Conservation (phyloP, 768 basidiomycete genomes). For the Amanita thiersii region DNA sequence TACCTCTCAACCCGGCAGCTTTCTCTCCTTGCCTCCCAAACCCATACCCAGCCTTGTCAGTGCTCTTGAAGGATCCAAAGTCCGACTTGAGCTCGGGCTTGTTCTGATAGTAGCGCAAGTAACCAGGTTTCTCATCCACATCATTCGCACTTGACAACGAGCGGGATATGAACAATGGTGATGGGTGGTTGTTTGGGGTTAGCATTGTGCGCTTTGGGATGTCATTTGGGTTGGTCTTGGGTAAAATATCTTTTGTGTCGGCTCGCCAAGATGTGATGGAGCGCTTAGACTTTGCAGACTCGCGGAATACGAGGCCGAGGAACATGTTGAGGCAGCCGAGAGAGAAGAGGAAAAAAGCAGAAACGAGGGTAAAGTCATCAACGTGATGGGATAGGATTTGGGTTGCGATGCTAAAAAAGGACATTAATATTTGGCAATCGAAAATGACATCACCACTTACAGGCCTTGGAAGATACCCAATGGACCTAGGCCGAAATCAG, state of each 20-base stretch:
- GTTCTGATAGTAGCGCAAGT: constrained; percentile 5
- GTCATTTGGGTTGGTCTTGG: constrained; percentile 13
- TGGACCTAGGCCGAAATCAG: constrained; percentile 77
- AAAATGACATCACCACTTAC: constrained; percentile 37
- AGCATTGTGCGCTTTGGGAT: constrained; percentile 9
- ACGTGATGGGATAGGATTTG: constrained; percentile 72
- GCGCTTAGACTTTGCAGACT: constrained; percentile 54
- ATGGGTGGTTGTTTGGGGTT: background rate
- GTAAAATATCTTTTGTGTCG: constrained; percentile 48
- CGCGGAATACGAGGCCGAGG: constrained; percentile 74
- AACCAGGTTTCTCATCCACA: constrained; percentile 6
- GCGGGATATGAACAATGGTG: constrained; percentile 6
- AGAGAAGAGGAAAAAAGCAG: constrained; percentile 80
- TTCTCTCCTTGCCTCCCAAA: constrained; percentile 82
- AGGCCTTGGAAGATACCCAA: constrained; percentile 84
- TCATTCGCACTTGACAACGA: constrained; percentile 4
- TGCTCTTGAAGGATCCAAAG: constrained; percentile 20
- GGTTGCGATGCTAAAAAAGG: constrained; percentile 44
- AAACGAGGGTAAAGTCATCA: constrained; percentile 77
- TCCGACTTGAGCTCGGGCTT: constrained; percentile 7
- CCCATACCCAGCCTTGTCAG: constrained; percentile 47
- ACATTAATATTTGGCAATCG: background rate
- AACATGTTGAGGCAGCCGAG: constrained; percentile 79
- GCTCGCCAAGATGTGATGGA: constrained; percentile 62
- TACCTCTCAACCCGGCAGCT: constrained; percentile 59